Evolutionary conservation across 2,329 filamentous ascomycete species (phyloP), one percentile per base, ranked within the genome.

Genomic region (Pyricularia sp.): DNA sequence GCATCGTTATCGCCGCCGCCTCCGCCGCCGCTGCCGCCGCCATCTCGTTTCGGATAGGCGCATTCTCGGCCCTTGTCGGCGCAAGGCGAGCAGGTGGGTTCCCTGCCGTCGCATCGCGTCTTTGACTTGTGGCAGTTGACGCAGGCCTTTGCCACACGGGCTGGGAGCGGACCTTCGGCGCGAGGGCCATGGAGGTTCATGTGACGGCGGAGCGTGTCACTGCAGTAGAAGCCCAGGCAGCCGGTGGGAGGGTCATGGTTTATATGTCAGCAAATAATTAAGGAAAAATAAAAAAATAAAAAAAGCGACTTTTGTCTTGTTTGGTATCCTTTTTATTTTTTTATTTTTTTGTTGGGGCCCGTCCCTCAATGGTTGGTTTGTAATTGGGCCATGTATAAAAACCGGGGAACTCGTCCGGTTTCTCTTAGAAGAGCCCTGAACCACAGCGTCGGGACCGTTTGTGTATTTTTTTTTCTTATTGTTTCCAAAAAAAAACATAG

Each of bases 181-280:
- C 66, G 36, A 31, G 66, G 66, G 17, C 42, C 66, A 55, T 67
- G 66, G 2, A 67, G 42, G 36, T 33, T 55, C 66, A 67, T 67
- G 50, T 67, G 66, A n/a, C 66, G 66, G 26, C 66, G 66, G 25
- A 67, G 66, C 9, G 66, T 67, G 33, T 67, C 66, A 7, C 66
- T 67, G 25, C 11, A 23, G 23, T n/a, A 50, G 17, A 50, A 50
- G 42, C 20, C 20, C 42, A n/a, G 20, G 42, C 0, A 50, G 42
- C 42, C 42, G 42, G 42, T 50, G 42, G 42, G 42, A 50, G 42
- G 42, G 20, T 50, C 20, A 50, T 20, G n/a, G 33, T 6, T 20
- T n/a, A 50, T 50, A 20, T 50, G 42, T 50, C 42, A 50, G 42
- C 42, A 50, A 42, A 42, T n/a, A n/a, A n/a, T n/a, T n/a, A n/a